These are phyloP conservation scores for Cercophora newfieldiana DNA, from an alignment of 495 filamentous ascomycete species.

Conservation along the genomic window DNA sequence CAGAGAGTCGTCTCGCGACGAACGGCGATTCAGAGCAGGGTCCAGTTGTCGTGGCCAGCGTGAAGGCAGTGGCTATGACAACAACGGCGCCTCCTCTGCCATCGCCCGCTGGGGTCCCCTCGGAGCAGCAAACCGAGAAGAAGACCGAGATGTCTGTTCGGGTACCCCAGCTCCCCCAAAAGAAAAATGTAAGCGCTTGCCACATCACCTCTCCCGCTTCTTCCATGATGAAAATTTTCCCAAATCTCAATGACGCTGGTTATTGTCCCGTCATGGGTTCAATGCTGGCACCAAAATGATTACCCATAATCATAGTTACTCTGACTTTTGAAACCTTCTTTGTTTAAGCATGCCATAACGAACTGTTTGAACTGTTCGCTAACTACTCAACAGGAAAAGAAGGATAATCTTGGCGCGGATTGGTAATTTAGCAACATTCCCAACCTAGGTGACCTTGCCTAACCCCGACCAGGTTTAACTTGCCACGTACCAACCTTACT, in stretches of 20 bases:
- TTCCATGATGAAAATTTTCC: constrained; percentile 42
- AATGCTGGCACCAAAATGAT: constrained; percentile 61
- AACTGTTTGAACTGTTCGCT: constrained; percentile 20
- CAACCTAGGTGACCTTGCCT: neutral
- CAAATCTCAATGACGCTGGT: constrained; percentile 46
- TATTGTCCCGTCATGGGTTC: constrained; percentile 47
- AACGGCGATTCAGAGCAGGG: constrained; percentile 18
- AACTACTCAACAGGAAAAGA: constrained; percentile 37
- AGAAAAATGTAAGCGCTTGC: constrained; percentile 41
- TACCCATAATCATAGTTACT: constrained; percentile 94
- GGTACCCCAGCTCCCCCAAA: constrained; percentile 40
- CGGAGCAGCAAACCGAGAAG: constrained; percentile 26
- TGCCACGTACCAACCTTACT: constrained; percentile 80
- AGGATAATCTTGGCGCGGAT: constrained; percentile 57
- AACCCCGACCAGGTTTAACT: constrained; percentile 35
- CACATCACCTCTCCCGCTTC: constrained; percentile 1
- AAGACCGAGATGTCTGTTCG: constrained; percentile 41
- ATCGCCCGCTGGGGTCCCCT: constrained; percentile 27
- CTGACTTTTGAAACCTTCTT: constrained; percentile 60
- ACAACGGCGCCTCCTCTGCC: constrained; percentile 18
- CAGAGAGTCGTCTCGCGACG: constrained; percentile 33
- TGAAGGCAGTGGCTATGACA: constrained; percentile 13
- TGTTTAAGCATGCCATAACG: constrained; percentile 8
- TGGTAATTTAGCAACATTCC: constrained; percentile 61
- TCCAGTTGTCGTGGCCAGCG: constrained; percentile 12